Evolutionary conservation across 2,329 filamentous ascomycete genomes (phyloP).

Genomic region (Cadophora sp.): DNA sequence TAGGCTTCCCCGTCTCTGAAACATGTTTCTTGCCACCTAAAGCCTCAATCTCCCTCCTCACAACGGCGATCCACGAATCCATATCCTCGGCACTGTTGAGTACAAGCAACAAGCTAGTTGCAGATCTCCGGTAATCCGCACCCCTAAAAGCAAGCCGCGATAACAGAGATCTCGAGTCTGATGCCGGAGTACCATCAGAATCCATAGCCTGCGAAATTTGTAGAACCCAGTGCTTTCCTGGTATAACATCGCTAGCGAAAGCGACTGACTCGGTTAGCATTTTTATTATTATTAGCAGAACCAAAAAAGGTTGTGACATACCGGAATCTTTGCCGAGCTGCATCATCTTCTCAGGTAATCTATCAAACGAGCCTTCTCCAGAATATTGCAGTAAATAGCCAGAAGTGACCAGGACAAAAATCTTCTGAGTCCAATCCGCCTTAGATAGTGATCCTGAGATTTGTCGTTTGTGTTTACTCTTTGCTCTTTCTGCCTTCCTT

Average conservation of each 20-base stretch:
- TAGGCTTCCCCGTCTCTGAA: constrained; percentile 64
- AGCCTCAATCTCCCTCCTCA: constrained; percentile 74
- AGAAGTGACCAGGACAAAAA: constrained; percentile 72
- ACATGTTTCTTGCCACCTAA: constrained; percentile 70
- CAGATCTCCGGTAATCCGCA: constrained; percentile 58
- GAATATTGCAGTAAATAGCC: constrained; percentile 79
- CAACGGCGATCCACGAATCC: constrained; percentile 74
- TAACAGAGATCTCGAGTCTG: constrained; percentile 66
- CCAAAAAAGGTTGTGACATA: neutral
- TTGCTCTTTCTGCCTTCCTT: constrained; percentile 50
- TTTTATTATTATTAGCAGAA: neutral
- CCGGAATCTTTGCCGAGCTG: constrained; percentile 72
- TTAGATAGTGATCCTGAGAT: constrained; percentile 47
- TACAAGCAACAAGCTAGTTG: constrained; percentile 73
- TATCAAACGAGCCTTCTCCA: constrained; percentile 72
- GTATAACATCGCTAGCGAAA: constrained; percentile 81
- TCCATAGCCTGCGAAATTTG: constrained; percentile 74
- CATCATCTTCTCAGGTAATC: constrained; percentile 76
- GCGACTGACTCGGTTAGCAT: constrained; percentile 64
- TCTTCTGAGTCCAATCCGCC: constrained; percentile 73
- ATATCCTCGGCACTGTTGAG: constrained; percentile 76
- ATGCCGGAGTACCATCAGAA: constrained; percentile 57
- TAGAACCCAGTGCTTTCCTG: constrained; percentile 80
- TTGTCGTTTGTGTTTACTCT: constrained; percentile 48
- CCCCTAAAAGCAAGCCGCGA: constrained; percentile 68